Percentiles rank a stretch among this genome's conserved stretches.
Conservation (phyloP, 2,329 filamentous ascomycete genomes). For the Trichoderma asperellum region DNA sequence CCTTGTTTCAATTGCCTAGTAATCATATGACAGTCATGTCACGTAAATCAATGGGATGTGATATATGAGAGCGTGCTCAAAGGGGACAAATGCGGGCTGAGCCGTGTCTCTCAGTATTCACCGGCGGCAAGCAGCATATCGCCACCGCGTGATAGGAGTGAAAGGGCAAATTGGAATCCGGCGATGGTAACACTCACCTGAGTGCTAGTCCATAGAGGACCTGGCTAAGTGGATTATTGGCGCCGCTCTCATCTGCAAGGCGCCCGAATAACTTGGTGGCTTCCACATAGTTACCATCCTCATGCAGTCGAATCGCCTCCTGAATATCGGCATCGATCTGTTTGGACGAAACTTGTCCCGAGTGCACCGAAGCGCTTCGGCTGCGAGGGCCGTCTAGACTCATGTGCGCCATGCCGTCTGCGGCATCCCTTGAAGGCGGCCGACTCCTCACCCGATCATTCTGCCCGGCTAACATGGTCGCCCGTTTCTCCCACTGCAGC, state of each 20-base stretch:
- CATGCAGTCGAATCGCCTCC: conserved; percentile 92
- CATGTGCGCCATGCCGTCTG: conserved; percentile 39
- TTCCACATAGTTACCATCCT: conserved; percentile 74
- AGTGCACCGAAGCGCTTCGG: conserved; percentile 34
- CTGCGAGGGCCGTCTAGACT: conserved; percentile 30
- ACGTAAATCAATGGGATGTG: conserved; percentile 24
- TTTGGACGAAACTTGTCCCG: conserved; percentile 50
- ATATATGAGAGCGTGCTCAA: conserved; percentile 18
- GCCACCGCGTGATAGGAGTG: conserved; percentile 3
- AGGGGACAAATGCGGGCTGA: background rate
- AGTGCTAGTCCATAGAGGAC: conserved; percentile 93
- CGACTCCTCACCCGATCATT: conserved; percentile 55
- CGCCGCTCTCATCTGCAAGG: conserved; percentile 79
- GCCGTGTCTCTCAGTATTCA: background rate
- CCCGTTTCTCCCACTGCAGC: conserved; percentile 87
- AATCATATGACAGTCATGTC: conserved; percentile 24
- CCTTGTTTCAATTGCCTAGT: background rate
- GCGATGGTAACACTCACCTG: conserved; percentile 58
- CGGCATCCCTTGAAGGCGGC: conserved; percentile 45
- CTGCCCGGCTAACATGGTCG: conserved; percentile 79
- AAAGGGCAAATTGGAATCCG: conserved; percentile 10
- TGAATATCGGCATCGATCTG: conserved; percentile 76
- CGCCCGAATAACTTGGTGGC: conserved; percentile 85
- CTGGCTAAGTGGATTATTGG: conserved; percentile 92
- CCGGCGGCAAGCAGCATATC: conserved; percentile 7